Conservation (phyloP, 2,329 filamentous ascomycete species). For the Aureobasidium musti region DNA sequence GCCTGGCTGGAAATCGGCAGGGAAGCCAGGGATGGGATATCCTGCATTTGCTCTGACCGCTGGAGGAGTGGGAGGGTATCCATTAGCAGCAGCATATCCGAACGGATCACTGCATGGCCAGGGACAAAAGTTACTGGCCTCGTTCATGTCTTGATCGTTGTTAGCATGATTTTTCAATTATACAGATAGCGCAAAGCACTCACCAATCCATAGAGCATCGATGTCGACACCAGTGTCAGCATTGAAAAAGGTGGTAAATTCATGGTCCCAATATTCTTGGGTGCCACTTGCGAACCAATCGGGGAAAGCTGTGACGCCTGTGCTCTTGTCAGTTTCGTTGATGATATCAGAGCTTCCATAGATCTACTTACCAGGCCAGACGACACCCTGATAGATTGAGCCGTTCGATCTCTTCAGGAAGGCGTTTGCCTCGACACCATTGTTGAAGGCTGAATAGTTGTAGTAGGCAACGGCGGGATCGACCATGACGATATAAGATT, state of each 20-base stretch:
- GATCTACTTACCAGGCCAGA: constrained; percentile 65
- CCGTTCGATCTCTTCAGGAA: constrained; percentile 59
- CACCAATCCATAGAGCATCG: constrained; percentile 66
- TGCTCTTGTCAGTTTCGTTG: not conserved
- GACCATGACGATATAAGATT: constrained; percentile 64
- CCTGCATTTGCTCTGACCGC: constrained; percentile 60
- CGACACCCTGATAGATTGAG: constrained; percentile 61
- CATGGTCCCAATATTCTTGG: constrained; percentile 67
- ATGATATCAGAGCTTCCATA: not conserved
- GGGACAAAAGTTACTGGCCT: constrained; percentile 57
- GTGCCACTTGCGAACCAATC: constrained; percentile 74
- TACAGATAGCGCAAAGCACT: not conserved
- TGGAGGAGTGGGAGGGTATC: constrained; percentile 63
- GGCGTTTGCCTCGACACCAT: constrained; percentile 60
- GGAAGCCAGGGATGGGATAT: constrained; percentile 68
- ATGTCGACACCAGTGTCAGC: constrained; percentile 68
- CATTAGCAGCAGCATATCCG: constrained; percentile 43
- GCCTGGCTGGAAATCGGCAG: constrained; percentile 64
- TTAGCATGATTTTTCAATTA: not conserved
- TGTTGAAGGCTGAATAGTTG: constrained; percentile 60
- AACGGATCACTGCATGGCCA: constrained; percentile 46
- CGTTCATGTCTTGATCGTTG: constrained; percentile 63
- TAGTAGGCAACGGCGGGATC: constrained; percentile 62
- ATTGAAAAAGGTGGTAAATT: constrained; percentile 67
- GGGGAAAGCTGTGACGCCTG: constrained; percentile 40